Conservation (phyloP, 768 basidiomycete species). For the Myochromella boudieri region DNA sequence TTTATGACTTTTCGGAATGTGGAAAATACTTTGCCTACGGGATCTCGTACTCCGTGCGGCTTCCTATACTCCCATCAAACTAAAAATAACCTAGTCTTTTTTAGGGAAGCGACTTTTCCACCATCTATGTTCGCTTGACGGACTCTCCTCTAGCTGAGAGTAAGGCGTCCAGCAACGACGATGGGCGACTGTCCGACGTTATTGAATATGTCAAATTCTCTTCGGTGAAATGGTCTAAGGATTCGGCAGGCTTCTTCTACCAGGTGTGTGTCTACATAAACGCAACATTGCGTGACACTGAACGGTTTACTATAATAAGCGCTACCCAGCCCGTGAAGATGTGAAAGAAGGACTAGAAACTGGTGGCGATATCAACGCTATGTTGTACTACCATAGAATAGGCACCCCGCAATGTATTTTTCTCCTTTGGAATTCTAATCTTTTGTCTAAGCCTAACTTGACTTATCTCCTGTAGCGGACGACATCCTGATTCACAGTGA, state of each 20-base stretch:
- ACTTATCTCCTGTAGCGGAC: slow-evolving; percentile 41
- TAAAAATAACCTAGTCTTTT: slow-evolving; percentile 1
- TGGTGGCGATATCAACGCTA: slow-evolving; percentile 62
- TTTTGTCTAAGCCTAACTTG: neutral
- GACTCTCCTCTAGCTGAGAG: slow-evolving; percentile 52
- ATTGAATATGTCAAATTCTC: slow-evolving; percentile 80
- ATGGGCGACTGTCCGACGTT: slow-evolving; percentile 59
- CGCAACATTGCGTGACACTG: too few relatives aligned
- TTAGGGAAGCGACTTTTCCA: slow-evolving; percentile 75
- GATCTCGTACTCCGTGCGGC: slow-evolving; percentile 61
- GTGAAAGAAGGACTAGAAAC: slow-evolving; percentile 58
- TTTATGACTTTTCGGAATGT: slow-evolving; percentile 59
- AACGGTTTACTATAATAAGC: too few relatives aligned
- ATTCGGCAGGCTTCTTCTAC: slow-evolving; percentile 85
- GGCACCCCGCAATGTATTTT: slow-evolving; percentile 67
- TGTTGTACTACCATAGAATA: slow-evolving; percentile 74
- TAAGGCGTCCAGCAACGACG: slow-evolving; percentile 40
- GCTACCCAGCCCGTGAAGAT: slow-evolving; percentile 55
- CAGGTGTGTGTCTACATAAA: slow-evolving; percentile 40
- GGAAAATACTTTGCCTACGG: slow-evolving; percentile 79
- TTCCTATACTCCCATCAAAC: neutral
- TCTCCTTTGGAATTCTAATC: neutral
- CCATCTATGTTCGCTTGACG: slow-evolving; percentile 66
- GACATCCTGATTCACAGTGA: slow-evolving; percentile 71
- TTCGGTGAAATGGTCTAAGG: slow-evolving; percentile 68